These are phyloP conservation scores for Pseudoneurospora amorphoporcata DNA, from an alignment of 495 filamentous ascomycete genomes.

Conservation along the genomic window DNA sequence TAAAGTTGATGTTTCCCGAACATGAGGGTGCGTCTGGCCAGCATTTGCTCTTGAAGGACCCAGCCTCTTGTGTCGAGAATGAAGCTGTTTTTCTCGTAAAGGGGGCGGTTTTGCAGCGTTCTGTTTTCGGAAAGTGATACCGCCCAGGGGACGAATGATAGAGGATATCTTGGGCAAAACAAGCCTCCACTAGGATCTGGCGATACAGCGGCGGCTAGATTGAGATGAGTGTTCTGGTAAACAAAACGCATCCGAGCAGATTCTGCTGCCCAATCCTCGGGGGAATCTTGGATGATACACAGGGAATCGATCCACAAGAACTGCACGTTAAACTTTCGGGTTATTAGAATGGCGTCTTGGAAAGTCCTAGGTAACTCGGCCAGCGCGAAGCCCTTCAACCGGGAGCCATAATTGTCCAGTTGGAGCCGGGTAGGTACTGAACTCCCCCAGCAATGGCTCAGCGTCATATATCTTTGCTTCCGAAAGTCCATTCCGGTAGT, in stretches of 20 bases:
- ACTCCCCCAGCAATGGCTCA: neutral
- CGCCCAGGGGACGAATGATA: neutral
- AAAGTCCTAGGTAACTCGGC: neutral
- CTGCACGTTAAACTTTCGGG: neutral
- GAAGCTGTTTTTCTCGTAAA: neutral
- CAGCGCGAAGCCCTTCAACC: neutral
- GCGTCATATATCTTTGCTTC: neutral
- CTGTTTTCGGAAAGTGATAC: neutral
- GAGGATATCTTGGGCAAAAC: rapidly evolving
- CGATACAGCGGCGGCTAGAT: neutral
- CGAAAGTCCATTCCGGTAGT: neutral
- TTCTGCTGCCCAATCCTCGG: neutral
- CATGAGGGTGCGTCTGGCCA: constrained; percentile 8
- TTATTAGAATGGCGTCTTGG: neutral
- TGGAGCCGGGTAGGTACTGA: neutral
- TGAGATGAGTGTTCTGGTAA: neutral
- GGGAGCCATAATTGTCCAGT: neutral
- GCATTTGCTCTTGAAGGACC: constrained; percentile 15
- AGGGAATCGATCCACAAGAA: neutral
- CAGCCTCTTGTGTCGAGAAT: constrained; percentile 9
- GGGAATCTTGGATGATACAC: neutral
- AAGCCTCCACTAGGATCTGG: neutral
- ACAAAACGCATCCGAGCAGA: neutral
- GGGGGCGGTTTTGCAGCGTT: neutral
- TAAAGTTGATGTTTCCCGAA: constrained; percentile 7